phyloP scores from a whole-genome alignment of 306 rosid genomes.

The Canavalia gladiata region DNA sequence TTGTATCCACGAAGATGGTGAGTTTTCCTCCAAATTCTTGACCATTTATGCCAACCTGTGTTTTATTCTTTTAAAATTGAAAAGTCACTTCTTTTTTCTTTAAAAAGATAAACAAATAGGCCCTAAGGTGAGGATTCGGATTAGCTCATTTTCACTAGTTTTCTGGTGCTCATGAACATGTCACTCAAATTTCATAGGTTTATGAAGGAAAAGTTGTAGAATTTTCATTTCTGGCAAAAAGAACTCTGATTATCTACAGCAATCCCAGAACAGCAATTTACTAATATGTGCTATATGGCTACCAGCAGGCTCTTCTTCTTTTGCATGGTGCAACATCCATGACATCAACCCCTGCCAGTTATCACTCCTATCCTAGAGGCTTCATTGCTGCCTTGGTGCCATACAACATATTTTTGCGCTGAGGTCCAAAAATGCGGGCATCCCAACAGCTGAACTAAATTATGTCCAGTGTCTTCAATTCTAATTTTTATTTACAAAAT shows the following conservation, averaged over 20 bases:
- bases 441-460: background rate
- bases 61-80: background rate
- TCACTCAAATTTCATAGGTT: background rate
- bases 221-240: background rate
- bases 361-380: background rate
- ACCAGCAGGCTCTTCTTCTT: conserved; percentile 13
- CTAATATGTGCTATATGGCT: background rate
- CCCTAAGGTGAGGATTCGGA: background rate
- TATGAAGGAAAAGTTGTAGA: conserved; percentile 5
- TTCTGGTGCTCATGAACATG: conserved; percentile 24
- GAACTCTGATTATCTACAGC: conserved; percentile 6
- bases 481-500: background rate
- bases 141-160: background rate
- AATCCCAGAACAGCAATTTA: conserved; percentile 7
- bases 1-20: too few species aligned
- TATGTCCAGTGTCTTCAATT: conserved; percentile 3
- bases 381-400: too few species aligned
- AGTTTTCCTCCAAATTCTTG: too few species aligned
- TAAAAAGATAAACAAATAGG: background rate
- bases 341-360: background rate
- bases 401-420: background rate
- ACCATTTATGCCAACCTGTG: too few species aligned
- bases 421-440: background rate
- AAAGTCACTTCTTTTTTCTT: background rate
- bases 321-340: conserved; percentile 2